Evolutionary conservation across 495 filamentous ascomycete genomes (phyloP).

Genomic region (Hyaloscypha variabilis): DNA sequence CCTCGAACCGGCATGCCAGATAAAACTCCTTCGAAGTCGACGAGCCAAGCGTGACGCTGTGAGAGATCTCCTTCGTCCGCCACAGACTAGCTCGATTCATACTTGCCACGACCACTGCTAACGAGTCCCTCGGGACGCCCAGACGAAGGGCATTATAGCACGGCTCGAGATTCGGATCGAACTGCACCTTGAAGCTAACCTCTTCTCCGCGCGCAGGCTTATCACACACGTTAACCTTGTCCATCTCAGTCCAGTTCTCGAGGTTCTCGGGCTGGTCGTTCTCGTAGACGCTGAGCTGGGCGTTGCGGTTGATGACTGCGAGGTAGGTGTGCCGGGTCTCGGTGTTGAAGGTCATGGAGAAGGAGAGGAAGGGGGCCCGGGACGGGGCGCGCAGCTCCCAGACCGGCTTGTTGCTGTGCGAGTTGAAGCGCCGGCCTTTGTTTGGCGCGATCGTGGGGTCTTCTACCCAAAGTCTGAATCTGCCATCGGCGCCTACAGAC

Average conservation of each 20-base stretch:
- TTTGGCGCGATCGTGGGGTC: constrained; percentile 72
- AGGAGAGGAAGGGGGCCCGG: constrained; percentile 69
- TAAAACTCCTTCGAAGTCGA: constrained; percentile 68
- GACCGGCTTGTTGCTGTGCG: constrained; percentile 35
- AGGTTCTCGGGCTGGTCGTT: constrained; percentile 85
- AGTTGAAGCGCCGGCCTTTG: constrained; percentile 76
- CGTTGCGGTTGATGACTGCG: constrained; percentile 80
- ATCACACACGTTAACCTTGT: constrained; percentile 64
- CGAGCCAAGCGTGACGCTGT: constrained; percentile 46
- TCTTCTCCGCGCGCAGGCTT: constrained; percentile 74
- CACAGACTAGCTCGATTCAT: constrained; percentile 82
- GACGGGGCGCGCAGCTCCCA: constrained; percentile 48
- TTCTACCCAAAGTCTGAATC: constrained; percentile 89
- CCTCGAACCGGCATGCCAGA: constrained; percentile 70
- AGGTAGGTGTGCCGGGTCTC: constrained; percentile 73
- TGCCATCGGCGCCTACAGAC: constrained; percentile 80
- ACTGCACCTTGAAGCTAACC: constrained; percentile 80
- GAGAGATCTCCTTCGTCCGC: constrained; percentile 66
- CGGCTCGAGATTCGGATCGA: constrained; percentile 80
- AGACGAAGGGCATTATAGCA: constrained; percentile 76
- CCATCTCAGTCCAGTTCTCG: constrained; percentile 72
- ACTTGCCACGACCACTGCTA: constrained; percentile 79
- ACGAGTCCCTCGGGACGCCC: constrained; percentile 70
- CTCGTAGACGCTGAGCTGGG: constrained; percentile 78
- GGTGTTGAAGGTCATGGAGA: constrained; percentile 77